phyloP scores from a whole-genome alignment of 1,284 basidiomycete species.

The Phellopilus nigrolimitatus region DNA sequence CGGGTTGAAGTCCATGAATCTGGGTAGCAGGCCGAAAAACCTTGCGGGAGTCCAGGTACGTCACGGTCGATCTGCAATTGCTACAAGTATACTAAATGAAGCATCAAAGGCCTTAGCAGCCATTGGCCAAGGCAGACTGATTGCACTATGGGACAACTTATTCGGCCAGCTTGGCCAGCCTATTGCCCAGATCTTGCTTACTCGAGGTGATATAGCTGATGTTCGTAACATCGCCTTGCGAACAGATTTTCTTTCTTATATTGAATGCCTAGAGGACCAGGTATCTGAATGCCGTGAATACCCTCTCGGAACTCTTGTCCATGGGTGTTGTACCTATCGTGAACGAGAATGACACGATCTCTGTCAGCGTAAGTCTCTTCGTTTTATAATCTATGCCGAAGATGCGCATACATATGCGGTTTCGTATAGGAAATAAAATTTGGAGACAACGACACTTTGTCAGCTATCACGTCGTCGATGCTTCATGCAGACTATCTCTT shows the following conservation, averaged over 20 bases:
- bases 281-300: conserved; percentile 93
- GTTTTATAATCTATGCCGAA: background rate
- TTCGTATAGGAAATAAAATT: conserved; percentile 91
- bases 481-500: conserved; percentile 97
- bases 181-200: conserved; percentile 93
- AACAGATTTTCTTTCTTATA: conserved; percentile 4
- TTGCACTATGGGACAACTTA: conserved; percentile 95
- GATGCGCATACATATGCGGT: background rate
- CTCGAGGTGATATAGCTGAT: conserved; percentile 94
- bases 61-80: conserved; percentile 2
- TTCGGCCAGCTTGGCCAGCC: conserved; percentile 92
- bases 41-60: conserved; percentile 86
- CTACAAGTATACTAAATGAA: conserved; percentile 1
- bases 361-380: conserved; percentile 72
- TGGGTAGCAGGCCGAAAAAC: conserved; percentile 77
- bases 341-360: conserved; percentile 96
- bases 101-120: conserved; percentile 80
- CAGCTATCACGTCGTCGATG: conserved; percentile 95
- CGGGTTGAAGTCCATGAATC: conserved; percentile 86
- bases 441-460: conserved; percentile 97
- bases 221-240: conserved; percentile 43
- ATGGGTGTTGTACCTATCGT: conserved; percentile 94
- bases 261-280: conserved; percentile 64
- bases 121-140: conserved; percentile 93
- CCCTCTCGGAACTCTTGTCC: conserved; percentile 80